Evolutionary conservation across 257 asterid species (phyloP).

Genomic region (Cordia subcordata): DNA sequence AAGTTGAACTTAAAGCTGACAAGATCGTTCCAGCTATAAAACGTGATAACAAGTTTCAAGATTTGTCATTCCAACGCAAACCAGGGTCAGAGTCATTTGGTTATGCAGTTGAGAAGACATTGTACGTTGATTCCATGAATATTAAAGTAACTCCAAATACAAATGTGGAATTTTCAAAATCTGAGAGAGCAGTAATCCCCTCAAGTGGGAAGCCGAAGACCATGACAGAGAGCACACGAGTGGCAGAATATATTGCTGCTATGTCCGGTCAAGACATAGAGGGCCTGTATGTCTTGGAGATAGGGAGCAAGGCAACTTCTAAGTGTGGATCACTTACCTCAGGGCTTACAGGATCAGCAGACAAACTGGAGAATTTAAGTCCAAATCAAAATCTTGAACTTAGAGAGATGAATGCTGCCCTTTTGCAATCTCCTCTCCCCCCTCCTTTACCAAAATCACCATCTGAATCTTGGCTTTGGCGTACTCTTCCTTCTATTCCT

Average conservation of each 20-base stretch:
- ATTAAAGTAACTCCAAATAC: constrained; percentile 5
- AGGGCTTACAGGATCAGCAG: constrained; percentile 7
- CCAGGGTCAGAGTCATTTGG: constrained; percentile 28
- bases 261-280: constrained; percentile 10
- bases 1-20: constrained; percentile 37
- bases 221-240: constrained; percentile 15
- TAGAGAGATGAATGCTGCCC: constrained; percentile 16
- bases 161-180: constrained; percentile 16
- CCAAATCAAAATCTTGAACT: constrained; percentile 10
- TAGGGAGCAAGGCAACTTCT: constrained; percentile 21
- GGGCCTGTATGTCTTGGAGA: constrained; percentile 8
- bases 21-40: constrained; percentile 51
- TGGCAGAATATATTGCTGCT: constrained; percentile 9
- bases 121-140: constrained; percentile 35
- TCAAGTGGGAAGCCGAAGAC: constrained; percentile 17
- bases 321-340: constrained; percentile 14
- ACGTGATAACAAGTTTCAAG: constrained; percentile 47
- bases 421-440: constrained; percentile 47
- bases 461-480: constrained; percentile 97
- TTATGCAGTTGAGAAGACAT: constrained; percentile 29
- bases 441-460: constrained; percentile 99
- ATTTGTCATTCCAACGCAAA: constrained; percentile 45
- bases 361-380: constrained; percentile 17
- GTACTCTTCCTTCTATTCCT: constrained; percentile 55
- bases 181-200: constrained; percentile 17